These are phyloP conservation scores for Soucietia sequanensis DNA, from an alignment of 805 yeast genomes.

Conservation along the genomic window DNA sequence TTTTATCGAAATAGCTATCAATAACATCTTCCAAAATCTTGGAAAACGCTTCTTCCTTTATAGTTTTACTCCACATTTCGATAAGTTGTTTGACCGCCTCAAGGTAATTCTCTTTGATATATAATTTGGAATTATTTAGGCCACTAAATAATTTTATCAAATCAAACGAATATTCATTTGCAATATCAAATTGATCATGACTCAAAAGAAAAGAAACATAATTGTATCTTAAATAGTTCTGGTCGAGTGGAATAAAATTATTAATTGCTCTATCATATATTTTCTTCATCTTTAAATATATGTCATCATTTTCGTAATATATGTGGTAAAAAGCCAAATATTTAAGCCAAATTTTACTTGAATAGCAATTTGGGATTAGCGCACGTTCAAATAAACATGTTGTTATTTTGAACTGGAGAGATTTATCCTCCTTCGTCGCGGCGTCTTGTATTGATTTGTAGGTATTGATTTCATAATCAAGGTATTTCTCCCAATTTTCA, in stretches of 20 bases:
- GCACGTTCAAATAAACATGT: constrained; percentile 67
- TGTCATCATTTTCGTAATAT: constrained; percentile 12
- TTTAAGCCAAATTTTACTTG: constrained; percentile 65
- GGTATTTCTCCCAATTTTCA: constrained; percentile 60
- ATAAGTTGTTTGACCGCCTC: constrained; percentile 12
- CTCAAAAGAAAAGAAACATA: constrained; percentile 23
- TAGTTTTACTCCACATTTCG: constrained; percentile 8
- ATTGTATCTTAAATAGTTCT: constrained; percentile 20
- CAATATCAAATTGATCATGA: constrained; percentile 14
- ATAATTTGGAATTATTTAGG: constrained; percentile 3
- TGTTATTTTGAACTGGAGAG: constrained; percentile 25
- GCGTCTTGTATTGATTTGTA: constrained; percentile 11
- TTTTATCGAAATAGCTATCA: constrained; percentile 14
- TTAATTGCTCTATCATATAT: constrained; percentile 54
- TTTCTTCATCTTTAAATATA: constrained; percentile 30
- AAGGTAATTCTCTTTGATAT: constrained; percentile 17
- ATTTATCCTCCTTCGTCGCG: too few relatives aligned
- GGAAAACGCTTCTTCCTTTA: constrained; percentile 12
- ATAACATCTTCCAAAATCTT: constrained; percentile 18
- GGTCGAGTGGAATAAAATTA: constrained; percentile 33
- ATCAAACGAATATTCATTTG: constrained; percentile 27
- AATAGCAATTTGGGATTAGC: constrained; percentile 62
- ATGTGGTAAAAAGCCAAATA: constrained; percentile 50
- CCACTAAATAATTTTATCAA: constrained; percentile 25
- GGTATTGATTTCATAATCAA: constrained; percentile 48